Evolutionary conservation across 139 green algal genomes (phyloP).

Genomic region (Chlamydomonas applanata): DNA sequence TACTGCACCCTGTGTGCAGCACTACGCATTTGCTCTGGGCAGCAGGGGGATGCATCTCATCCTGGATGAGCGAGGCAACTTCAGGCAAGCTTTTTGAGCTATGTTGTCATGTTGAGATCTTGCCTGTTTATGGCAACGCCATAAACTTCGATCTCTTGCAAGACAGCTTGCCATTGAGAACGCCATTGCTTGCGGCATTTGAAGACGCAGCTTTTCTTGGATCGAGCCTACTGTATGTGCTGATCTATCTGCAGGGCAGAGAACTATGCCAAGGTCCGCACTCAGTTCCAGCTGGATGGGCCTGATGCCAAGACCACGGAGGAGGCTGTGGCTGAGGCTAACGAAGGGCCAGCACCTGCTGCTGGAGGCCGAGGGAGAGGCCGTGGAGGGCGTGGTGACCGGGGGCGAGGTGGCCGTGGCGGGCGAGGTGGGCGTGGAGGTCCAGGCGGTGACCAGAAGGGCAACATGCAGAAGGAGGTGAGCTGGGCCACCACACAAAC

Average conservation of each 20-base stretch:
- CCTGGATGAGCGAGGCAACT: constrained; percentile 39
- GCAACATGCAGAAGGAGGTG: constrained; percentile 44
- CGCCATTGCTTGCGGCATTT: background rate
- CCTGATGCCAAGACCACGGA: background rate
- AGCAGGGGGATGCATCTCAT: constrained; percentile 77
- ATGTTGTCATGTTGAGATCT: no score
- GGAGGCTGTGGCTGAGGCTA: background rate
- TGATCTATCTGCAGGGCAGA: background rate
- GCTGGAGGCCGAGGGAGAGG: background rate
- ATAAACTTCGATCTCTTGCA: no score
- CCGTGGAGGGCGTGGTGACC: constrained; percentile 14
- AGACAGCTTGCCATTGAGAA: no score
- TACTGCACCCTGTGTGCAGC: constrained; percentile 15
- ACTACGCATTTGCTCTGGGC: constrained; percentile 58
- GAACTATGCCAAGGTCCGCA: constrained; percentile 5
- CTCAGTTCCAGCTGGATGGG: constrained; percentile 6
- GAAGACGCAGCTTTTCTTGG: no score
- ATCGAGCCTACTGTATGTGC: no score
- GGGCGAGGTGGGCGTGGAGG: constrained; percentile 23
- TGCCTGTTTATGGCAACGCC: no score
- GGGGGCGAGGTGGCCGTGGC: constrained; percentile 20
- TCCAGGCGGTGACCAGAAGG: constrained; percentile 56
- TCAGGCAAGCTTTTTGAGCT: constrained; percentile 18
- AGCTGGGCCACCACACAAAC: no score
- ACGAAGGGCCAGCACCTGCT: background rate